phyloP scores from a whole-genome alignment of 345 rosid genomes.

The Laguncularia racemosa region DNA sequence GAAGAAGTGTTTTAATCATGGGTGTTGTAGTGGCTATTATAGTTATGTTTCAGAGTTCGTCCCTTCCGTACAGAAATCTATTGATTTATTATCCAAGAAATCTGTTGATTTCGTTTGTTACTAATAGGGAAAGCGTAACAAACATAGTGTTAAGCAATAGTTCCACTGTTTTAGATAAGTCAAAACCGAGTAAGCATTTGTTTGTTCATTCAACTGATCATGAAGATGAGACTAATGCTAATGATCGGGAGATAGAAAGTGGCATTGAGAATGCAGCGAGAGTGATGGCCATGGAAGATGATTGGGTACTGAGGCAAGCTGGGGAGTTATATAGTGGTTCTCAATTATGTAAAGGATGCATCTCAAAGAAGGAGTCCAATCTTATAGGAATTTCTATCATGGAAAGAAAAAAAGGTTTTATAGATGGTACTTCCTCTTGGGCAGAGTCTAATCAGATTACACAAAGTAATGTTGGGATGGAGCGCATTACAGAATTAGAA shows the following conservation, averaged over 20 bases:
- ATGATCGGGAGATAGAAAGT: conserved; percentile 18
- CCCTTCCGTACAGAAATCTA: conserved; percentile 28
- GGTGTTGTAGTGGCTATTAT: conserved; percentile 24
- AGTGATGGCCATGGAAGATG: not conserved
- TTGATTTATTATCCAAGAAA: no score
- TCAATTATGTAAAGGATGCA: conserved; percentile 1
- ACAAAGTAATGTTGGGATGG: not conserved
- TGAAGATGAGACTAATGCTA: conserved; percentile 14
- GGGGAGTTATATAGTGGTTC: not conserved
- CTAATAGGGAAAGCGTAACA: conserved; percentile 23
- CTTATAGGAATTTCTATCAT: not conserved
- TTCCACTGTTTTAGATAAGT: conserved; percentile 16
- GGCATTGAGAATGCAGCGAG: conserved; percentile 8
- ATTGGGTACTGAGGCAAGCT: conserved; percentile 1
- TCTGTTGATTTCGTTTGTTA: conserved; percentile 10
- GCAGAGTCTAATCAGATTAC: not conserved
- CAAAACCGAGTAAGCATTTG: conserved; percentile 5
- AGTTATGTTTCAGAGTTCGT: conserved; percentile 34
- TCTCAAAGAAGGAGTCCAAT: conserved; percentile 4
- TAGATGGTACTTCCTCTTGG: not conserved
- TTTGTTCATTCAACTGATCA: conserved; percentile 5
- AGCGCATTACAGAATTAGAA: not conserved
- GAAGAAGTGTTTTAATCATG: conserved; percentile 40
- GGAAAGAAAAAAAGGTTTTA: not conserved
- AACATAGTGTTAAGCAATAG: conserved; percentile 9